These are phyloP conservation scores for Annulohypoxylon truncatum DNA, from an alignment of 2,329 filamentous ascomycete genomes.

Conservation along the genomic window DNA sequence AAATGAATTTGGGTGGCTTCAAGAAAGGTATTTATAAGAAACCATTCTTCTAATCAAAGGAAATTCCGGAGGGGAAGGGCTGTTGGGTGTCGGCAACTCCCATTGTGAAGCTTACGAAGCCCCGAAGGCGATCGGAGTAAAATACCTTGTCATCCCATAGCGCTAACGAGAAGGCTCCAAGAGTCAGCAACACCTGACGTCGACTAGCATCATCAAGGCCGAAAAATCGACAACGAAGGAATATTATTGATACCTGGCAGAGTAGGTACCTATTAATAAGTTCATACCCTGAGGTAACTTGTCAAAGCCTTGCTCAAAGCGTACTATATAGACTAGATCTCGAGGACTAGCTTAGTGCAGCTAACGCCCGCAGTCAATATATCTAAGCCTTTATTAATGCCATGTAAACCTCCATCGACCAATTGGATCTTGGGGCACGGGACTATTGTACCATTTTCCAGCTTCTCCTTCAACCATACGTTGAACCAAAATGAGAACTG, in stretches of 20 bases:
- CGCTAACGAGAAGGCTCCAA: neutral
- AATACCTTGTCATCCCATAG: neutral
- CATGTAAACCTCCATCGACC: conserved; percentile 52
- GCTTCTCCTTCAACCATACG: conserved; percentile 51
- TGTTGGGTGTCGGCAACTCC: neutral
- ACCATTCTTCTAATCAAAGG: neutral
- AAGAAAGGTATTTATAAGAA: neutral
- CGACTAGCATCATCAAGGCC: too few relatives aligned
- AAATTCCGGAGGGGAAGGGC: neutral
- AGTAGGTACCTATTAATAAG: too few relatives aligned
- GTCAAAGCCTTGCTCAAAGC: neutral
- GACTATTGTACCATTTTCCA: conserved; percentile 49
- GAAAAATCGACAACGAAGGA: too few relatives aligned
- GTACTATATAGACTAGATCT: conserved; percentile 47
- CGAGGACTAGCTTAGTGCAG: conserved; percentile 57
- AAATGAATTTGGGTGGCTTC: neutral
- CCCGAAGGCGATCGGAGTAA: conserved; percentile 31
- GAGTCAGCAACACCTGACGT: neutral
- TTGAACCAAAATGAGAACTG: conserved; percentile 57
- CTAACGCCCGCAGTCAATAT: conserved; percentile 54
- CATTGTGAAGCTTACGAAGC: conserved; percentile 15
- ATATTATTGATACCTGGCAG: too few relatives aligned
- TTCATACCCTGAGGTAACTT: neutral
- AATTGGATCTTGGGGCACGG: conserved; percentile 55
- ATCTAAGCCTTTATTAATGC: conserved; percentile 55